Evolutionary conservation across 1,139 yeast genomes (phyloP).

Genomic region (Yamadazyma dendronema): DNA sequence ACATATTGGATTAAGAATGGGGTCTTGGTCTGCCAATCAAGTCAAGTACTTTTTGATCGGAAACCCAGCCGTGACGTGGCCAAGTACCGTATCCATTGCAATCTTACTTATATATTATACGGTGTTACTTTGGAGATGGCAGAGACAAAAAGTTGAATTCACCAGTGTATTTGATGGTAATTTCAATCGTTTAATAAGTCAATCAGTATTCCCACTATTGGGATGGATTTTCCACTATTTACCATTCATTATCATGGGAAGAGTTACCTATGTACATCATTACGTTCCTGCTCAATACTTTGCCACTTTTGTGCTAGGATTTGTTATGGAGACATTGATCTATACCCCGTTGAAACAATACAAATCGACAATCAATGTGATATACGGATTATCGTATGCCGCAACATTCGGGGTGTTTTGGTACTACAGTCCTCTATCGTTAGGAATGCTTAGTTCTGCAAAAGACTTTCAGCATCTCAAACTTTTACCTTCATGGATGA

Average conservation of each 20-base stretch:
- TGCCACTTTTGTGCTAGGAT: slow-evolving; percentile 71
- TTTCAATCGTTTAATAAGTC: slow-evolving; percentile 12
- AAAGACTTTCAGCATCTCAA: slow-evolving; percentile 66
- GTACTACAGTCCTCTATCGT: slow-evolving; percentile 72
- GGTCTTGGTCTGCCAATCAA: slow-evolving; percentile 54
- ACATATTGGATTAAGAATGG: slow-evolving; percentile 64
- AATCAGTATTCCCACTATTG: slow-evolving; percentile 55
- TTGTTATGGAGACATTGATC: slow-evolving; percentile 29
- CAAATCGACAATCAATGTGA: slow-evolving; percentile 9
- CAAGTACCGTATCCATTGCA: slow-evolving; percentile 35
- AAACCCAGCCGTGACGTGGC: slow-evolving; percentile 67
- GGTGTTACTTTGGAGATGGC: slow-evolving; percentile 27
- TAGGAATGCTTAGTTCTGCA: slow-evolving; percentile 87
- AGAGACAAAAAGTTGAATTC: slow-evolving; percentile 27
- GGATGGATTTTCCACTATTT: slow-evolving; percentile 94
- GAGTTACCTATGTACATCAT: slow-evolving; percentile 97
- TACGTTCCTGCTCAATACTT: slow-evolving; percentile 95
- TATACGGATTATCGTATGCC: slow-evolving; percentile 9
- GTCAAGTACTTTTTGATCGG: slow-evolving; percentile 63
- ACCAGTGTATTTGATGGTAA: slow-evolving; percentile 12
- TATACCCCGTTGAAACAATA: slow-evolving; percentile 10
- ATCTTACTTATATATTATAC: slow-evolving; percentile 21
- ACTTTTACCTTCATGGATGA: slow-evolving; percentile 71
- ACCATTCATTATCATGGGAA: slow-evolving; percentile 92
- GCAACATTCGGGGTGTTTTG: slow-evolving; percentile 48